Base-by-base conservation (phyloP, 2,329 filamentous ascomycete genomes). In the Dactylellina sp. region DNA sequence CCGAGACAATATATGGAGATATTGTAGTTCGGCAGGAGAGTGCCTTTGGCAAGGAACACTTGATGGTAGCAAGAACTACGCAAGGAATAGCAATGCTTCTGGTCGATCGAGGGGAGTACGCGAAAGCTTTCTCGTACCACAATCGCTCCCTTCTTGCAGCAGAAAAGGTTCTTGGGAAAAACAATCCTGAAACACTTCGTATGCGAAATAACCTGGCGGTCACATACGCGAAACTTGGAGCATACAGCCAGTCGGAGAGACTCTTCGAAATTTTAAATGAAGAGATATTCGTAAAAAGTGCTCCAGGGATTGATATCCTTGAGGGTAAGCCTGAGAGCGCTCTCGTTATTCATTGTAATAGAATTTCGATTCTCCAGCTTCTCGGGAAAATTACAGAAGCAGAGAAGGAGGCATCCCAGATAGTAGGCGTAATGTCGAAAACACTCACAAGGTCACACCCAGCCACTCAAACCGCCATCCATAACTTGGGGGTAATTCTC, bases 291-390 rank as follows among this genome's bases (percentile, higher is more conserved):
- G 5, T 3, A 42, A 6, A 4, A 4, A 18, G 5, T 18, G 4
- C 39, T 18, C 12, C 14, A 12, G 4, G 39, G 5, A 14, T 18
- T 42, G 16, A 42, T 14, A 18, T 3, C 14, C 39, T 42, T 5
- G 39, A 42, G 39, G 39, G 39, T 14, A 42, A 42, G 12, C 12
- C 39, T n/a, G 39, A 42, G 39, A 42, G 39, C 39, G 16, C 39
- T 42, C 39, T 42, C 3, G 39, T 42, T 14, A 14, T 42, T 14
- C 12, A 42, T 14, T 42, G 39, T 12, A 42, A 42, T 12, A 42
- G 39, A 18, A 5, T 42, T 3, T 14, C 12, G 16, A 42, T 42
- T 42, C 39, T 42, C 11, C 16, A 18, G 3, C 5, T 42, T 14
- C 39, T n/a, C 11, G 39, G 39, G 3, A 42, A 42, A 14, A n/a